Evolutionary conservation across 257 asterid species (phyloP), one percentile per base, ranked within the genome.

Genomic region (Striga asiatica): DNA sequence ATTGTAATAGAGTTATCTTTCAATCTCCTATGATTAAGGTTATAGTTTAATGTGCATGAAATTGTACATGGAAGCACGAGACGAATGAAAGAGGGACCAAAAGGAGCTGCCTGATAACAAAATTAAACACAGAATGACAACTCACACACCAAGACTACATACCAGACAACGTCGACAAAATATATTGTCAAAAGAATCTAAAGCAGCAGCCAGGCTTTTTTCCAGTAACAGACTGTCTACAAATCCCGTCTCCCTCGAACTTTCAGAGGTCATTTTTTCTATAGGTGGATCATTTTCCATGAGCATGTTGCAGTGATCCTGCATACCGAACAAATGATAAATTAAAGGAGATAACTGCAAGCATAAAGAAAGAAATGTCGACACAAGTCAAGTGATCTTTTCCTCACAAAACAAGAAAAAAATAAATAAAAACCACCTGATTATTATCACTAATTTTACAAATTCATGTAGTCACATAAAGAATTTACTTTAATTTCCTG

Each of bases 141-240:
- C 47, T 29, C 67, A 63, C 56, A 66, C 17, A 38, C 46, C 28
- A 62, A 28, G 59, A 46, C 21, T 66, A 56, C 86, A 41, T 82
- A 92, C 99, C 95, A 88, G 76, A 77, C 99, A 92, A 53, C 95
- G 95, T 42, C 97, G 97, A 65, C 99, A 92, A 68, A 92, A 92
- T 66, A 88, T 84, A 70, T 76, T 82, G 79, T 92, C 97, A 50
- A 84, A 84, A 56, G 95, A 82, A 82, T 81, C 94, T 68, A 82
- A 74, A 61, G 99, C 94, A 63, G 84, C 79, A 64, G 69, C 64
- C 27, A 92, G 93, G 72, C 91, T 78, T 67, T 76, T 87, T 60
- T 79, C 83, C 67, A 81, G 65, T 43, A 71, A 65, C 24, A 64
- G 50, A 50, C 60, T 65, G 65, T 61, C 67, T 65, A 64, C 82